Conservation (phyloP, 352 stramenopile genomes). For the Elongisporangium prolatum region DNA sequence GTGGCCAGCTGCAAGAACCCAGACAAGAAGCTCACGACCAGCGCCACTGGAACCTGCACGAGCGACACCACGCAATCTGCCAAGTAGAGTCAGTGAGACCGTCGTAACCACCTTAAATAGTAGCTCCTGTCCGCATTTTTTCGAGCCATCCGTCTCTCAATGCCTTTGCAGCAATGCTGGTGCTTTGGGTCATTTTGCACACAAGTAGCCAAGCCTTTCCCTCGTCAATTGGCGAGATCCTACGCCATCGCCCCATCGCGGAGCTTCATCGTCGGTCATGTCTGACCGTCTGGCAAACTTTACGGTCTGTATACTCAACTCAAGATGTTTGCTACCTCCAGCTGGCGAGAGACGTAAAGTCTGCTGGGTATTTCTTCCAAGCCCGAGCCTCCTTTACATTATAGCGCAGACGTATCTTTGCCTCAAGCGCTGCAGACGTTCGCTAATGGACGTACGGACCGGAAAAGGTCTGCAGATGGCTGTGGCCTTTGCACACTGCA, state of each 20-base stretch:
- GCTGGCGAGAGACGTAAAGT: neutral
- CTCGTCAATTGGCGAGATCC: neutral
- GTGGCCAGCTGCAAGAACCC: conserved; percentile 4
- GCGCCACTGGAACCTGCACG: neutral
- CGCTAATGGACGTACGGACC: neutral
- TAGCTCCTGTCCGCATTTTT: neutral
- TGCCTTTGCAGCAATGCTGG: too few species aligned
- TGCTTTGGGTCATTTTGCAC: neutral
- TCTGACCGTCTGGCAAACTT: too few species aligned
- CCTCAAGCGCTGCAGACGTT: neutral
- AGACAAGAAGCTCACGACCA: neutral
- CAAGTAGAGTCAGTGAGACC: neutral
- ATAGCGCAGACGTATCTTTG: neutral
- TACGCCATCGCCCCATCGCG: neutral
- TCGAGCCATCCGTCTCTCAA: neutral
- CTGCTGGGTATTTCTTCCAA: neutral
- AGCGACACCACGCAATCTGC: neutral
- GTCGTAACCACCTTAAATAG: neutral
- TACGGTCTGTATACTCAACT: neutral
- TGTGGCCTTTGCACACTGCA: neutral
- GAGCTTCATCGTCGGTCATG: neutral
- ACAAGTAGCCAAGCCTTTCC: neutral
- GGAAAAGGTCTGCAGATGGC: neutral
- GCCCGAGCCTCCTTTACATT: neutral
- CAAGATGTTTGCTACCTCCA: neutral